A percentile compares a stretch with the other conserved stretches of the same genome.
Evolutionary conservation across 2,329 filamentous ascomycete species (phyloP).

Genomic region (Stachybotrys chartarum): DNA sequence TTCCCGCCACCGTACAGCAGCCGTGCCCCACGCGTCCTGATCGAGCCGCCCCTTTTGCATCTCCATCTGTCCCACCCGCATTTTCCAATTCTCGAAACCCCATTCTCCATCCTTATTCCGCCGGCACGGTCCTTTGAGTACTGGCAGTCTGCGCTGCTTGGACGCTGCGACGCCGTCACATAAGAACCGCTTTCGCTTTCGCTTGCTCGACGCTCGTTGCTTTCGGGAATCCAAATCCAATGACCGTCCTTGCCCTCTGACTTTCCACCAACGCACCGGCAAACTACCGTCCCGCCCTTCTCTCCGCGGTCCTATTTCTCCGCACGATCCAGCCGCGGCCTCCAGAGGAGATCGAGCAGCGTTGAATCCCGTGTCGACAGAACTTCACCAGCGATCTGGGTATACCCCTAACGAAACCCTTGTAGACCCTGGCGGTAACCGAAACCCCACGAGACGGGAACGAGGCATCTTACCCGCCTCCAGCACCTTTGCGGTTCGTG

Average conservation of each 20-base stretch:
- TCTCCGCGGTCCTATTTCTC: not conserved
- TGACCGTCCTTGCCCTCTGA: not conserved
- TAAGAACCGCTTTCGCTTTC: not conserved
- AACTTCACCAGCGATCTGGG: not conserved
- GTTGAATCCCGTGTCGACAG: too few relatives aligned
- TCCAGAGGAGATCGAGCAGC: not conserved
- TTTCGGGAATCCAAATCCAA: not conserved
- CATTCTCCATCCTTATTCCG: slow-evolving; percentile 1
- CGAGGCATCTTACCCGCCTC: not conserved
- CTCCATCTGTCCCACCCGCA: slow-evolving; percentile 1
- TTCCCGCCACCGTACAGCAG: not conserved
- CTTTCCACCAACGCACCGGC: not conserved
- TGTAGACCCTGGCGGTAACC: not conserved
- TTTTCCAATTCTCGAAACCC: slow-evolving; percentile 1
- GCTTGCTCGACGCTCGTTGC: not conserved
- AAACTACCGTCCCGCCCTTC: not conserved
- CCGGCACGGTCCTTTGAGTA: not conserved
- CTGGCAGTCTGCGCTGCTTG: not conserved
- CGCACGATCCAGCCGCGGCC: not conserved
- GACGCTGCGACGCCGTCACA: not conserved
- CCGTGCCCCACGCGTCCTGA: not conserved
- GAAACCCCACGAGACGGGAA: not conserved
- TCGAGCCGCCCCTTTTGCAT: slow-evolving; percentile 1
- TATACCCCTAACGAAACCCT: not conserved
- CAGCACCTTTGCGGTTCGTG: not conserved